Evolutionary conservation across 2,329 filamentous ascomycete species (phyloP).

Genomic region (Chrysoporthe puriensis): DNA sequence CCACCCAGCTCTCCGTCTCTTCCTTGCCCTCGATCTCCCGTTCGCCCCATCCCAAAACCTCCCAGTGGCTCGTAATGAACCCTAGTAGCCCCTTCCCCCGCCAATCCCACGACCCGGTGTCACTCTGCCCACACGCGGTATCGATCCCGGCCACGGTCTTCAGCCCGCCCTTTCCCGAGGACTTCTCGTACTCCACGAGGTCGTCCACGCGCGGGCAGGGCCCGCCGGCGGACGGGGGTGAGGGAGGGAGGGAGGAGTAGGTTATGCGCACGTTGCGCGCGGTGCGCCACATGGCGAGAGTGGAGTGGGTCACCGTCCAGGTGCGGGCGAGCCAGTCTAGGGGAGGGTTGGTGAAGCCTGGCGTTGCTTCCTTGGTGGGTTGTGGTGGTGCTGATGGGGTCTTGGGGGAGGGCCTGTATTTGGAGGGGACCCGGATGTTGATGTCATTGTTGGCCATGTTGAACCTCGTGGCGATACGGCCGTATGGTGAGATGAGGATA

Average conservation of each 20-base stretch:
- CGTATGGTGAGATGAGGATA: neutral
- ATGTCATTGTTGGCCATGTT: slow-evolving; percentile 33
- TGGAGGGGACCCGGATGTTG: slow-evolving; percentile 52
- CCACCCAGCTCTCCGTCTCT: slow-evolving; percentile 66
- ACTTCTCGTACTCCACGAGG: slow-evolving; percentile 69
- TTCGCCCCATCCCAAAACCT: slow-evolving; percentile 77
- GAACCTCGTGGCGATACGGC: neutral
- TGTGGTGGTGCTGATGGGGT: slow-evolving; percentile 29
- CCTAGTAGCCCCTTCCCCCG: slow-evolving; percentile 74
- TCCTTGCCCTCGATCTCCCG: slow-evolving; percentile 41
- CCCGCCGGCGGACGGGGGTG: neutral
- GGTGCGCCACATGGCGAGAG: slow-evolving; percentile 78
- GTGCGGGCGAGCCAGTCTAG: slow-evolving; percentile 65
- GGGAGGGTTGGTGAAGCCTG: slow-evolving; percentile 49
- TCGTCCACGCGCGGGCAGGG: slow-evolving; percentile 63
- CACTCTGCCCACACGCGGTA: slow-evolving; percentile 41
- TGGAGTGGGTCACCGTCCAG: slow-evolving; percentile 77
- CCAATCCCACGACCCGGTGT: slow-evolving; percentile 68
- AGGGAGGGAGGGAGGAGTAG: slow-evolving; percentile 60
- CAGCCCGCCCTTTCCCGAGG: slow-evolving; percentile 48
- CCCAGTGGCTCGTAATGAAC: slow-evolving; percentile 78
- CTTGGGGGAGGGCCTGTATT: slow-evolving; percentile 44
- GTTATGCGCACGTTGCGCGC: slow-evolving; percentile 81
- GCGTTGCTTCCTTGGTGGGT: slow-evolving; percentile 30
- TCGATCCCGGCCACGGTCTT: slow-evolving; percentile 71